Percentiles rank a stretch among this genome's conserved stretches.
phyloP scores from a whole-genome alignment of 768 basidiomycete species.

The Clavaria fumosa region DNA sequence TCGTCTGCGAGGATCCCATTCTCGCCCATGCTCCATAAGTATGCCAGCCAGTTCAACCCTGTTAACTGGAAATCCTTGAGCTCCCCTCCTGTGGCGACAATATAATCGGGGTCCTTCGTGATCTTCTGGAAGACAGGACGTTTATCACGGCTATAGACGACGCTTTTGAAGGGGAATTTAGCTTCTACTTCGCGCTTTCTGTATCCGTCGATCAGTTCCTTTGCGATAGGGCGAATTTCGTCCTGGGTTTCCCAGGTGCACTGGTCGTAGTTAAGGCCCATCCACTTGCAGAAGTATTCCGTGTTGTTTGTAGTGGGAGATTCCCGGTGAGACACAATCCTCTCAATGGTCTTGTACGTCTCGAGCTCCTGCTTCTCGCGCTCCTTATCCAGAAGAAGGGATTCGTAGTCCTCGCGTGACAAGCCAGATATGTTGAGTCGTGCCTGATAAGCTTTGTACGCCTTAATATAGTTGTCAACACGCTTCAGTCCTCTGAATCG shows the following conservation, averaged over 20 bases:
- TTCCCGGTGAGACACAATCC: conserved; percentile 71
- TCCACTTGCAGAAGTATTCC: conserved; percentile 98
- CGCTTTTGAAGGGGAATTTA: conserved; percentile 78
- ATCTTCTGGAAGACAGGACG: conserved; percentile 78
- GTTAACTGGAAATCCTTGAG: conserved; percentile 98
- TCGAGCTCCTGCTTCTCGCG: conserved; percentile 86
- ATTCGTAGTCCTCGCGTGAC: conserved; percentile 79
- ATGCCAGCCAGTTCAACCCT: conserved; percentile 97
- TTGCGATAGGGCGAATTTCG: conserved; percentile 66
- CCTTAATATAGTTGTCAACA: conserved; percentile 98
- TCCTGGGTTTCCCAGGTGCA: conserved; percentile 89
- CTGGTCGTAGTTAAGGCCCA: conserved; percentile 80
- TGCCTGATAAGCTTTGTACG: conserved; percentile 59
- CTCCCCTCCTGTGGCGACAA: conserved; percentile 58
- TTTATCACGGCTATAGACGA: conserved; percentile 41
- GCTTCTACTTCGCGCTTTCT: conserved; percentile 59
- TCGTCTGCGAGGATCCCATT: conserved; percentile 98
- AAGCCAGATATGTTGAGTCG: conserved; percentile 49
- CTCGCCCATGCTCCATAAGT: conserved; percentile 86
- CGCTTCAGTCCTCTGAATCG: conserved; percentile 91
- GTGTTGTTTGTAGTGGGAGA: conserved; percentile 37
- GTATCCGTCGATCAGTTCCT: conserved; percentile 67
- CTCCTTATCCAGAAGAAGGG: conserved; percentile 78
- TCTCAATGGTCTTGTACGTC: conserved; percentile 80
- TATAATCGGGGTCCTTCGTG: conserved; percentile 76